phyloP scores from a whole-genome alignment of 2,329 filamentous ascomycete species.

The Cladosporium phlei region DNA sequence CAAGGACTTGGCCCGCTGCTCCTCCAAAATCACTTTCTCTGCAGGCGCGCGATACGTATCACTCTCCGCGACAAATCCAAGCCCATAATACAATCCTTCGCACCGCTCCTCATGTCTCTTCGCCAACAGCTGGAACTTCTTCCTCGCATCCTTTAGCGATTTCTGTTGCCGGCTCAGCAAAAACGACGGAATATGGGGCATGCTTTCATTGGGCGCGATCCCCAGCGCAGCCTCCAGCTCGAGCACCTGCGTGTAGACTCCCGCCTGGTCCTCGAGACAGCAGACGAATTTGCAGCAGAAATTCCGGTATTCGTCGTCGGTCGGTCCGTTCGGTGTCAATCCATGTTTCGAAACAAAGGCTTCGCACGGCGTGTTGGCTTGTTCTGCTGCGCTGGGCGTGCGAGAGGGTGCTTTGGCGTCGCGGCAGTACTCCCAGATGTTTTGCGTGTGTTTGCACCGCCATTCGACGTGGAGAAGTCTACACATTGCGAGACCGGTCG shows the following conservation, averaged over 20 bases:
- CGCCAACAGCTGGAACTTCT: background rate
- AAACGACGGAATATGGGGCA: background rate
- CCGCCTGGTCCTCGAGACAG: slow-evolving; percentile 2
- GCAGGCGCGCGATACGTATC: slow-evolving; percentile 4
- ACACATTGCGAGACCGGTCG: background rate
- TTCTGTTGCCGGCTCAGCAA: slow-evolving; percentile 5
- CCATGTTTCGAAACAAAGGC: slow-evolving; percentile 6
- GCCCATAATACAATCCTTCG: slow-evolving; percentile 13
- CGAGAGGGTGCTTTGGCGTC: slow-evolving; percentile 7
- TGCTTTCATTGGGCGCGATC: background rate
- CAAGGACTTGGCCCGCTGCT: too few species aligned
- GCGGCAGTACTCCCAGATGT: slow-evolving; percentile 13
- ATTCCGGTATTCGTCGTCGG: slow-evolving; percentile 10
- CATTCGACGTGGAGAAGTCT: slow-evolving; percentile 13
- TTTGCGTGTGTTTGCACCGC: slow-evolving; percentile 14
- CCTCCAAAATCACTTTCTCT: background rate
- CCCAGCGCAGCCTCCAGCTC: slow-evolving; percentile 3
- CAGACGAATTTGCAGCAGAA: slow-evolving; percentile 12
- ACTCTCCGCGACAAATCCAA: slow-evolving; percentile 3
- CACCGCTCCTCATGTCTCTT: slow-evolving; percentile 12
- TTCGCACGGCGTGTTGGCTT: slow-evolving; percentile 1
- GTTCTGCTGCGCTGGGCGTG: slow-evolving; percentile 1
- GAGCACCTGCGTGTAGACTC: background rate
- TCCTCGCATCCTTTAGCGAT: slow-evolving; percentile 7
- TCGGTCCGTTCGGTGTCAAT: background rate